phyloP scores from a whole-genome alignment of 768 basidiomycete species.

The Boletus rubroflammeus region DNA sequence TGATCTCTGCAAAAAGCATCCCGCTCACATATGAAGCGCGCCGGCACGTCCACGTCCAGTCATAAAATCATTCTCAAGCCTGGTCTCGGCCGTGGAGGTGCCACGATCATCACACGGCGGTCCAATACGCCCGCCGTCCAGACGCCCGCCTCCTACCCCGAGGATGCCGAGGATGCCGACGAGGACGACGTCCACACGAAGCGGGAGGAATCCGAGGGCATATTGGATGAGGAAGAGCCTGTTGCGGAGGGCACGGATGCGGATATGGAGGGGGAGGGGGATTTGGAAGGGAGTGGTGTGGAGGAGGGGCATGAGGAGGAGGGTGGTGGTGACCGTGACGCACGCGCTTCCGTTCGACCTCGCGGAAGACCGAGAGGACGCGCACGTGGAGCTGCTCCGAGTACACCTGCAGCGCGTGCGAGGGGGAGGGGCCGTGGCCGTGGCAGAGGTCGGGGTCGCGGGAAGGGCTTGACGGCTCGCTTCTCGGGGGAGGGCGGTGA shows the following conservation, averaged over 20 bases:
- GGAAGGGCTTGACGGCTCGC: conserved; percentile 29
- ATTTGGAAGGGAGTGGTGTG: conserved; percentile 30
- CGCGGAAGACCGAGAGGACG: conserved; percentile 39
- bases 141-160: conserved; percentile 17
- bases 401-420: conserved; percentile 31
- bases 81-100: conserved; percentile 29
- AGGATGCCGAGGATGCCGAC: conserved; percentile 21
- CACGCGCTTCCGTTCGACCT: conserved; percentile 30
- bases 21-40: conserved; percentile 20
- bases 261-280: conserved; percentile 28
- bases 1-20: neutral
- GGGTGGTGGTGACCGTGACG: conserved; percentile 35
- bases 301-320: conserved; percentile 31
- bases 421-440: conserved; percentile 38
- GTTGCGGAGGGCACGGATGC: conserved; percentile 23
- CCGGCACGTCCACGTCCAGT: conserved; percentile 16
- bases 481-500: conserved; percentile 35
- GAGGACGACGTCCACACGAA: conserved; percentile 28
- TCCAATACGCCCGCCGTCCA: conserved; percentile 22
- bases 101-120: conserved; percentile 24
- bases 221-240: conserved; percentile 32
- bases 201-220: conserved; percentile 30
- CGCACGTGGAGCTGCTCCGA: conserved; percentile 29
- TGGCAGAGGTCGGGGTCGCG: conserved; percentile 40
- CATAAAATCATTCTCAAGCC: conserved; percentile 43